phyloP scores from a whole-genome alignment of 2,329 filamentous ascomycete species.

The Colletotrichum orbiculare region DNA sequence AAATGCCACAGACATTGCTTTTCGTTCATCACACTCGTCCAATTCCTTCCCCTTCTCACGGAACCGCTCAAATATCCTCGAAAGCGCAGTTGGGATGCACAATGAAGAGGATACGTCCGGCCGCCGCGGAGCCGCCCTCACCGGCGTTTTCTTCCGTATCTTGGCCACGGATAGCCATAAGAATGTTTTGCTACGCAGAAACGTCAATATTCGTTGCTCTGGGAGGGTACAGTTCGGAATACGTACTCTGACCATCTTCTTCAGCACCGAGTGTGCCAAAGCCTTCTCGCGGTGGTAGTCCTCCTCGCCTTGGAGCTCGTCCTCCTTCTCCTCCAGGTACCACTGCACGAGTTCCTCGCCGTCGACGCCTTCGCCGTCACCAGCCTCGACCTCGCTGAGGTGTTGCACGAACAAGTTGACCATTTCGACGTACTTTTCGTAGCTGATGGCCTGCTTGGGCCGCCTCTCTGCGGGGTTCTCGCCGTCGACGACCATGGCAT shows the following conservation, averaged over 20 bases:
- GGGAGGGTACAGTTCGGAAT: neutral
- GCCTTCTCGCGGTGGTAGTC: constrained; percentile 80
- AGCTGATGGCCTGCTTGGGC: constrained; percentile 88
- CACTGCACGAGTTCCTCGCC: constrained; percentile 84
- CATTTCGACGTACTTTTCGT: constrained; percentile 94
- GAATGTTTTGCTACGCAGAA: constrained; percentile 77
- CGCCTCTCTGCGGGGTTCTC: constrained; percentile 54
- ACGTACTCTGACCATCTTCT: constrained; percentile 88
- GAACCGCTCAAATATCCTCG: constrained; percentile 65
- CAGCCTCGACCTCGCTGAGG: constrained; percentile 84
- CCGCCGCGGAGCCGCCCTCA: constrained; percentile 55
- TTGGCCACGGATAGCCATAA: constrained; percentile 80
- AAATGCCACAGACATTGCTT: constrained; percentile 29
- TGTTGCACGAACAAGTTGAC: constrained; percentile 86
- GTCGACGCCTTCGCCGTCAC: constrained; percentile 83
- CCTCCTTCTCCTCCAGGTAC: constrained; percentile 93
- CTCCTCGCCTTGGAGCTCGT: constrained; percentile 79
- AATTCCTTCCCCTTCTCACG: neutral
- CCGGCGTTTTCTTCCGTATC: constrained; percentile 58
- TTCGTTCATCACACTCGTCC: constrained; percentile 18
- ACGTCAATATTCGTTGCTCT: constrained; percentile 59
- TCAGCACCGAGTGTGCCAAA: constrained; percentile 86
- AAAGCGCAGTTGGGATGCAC: constrained; percentile 94
- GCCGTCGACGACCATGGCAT: constrained; percentile 51
- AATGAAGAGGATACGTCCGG: constrained; percentile 78